Percentiles rank a stretch among this genome's conserved stretches.
Evolutionary conservation across 768 basidiomycete genomes (phyloP).

Genomic region (Pleurotus citrinopileatus): DNA sequence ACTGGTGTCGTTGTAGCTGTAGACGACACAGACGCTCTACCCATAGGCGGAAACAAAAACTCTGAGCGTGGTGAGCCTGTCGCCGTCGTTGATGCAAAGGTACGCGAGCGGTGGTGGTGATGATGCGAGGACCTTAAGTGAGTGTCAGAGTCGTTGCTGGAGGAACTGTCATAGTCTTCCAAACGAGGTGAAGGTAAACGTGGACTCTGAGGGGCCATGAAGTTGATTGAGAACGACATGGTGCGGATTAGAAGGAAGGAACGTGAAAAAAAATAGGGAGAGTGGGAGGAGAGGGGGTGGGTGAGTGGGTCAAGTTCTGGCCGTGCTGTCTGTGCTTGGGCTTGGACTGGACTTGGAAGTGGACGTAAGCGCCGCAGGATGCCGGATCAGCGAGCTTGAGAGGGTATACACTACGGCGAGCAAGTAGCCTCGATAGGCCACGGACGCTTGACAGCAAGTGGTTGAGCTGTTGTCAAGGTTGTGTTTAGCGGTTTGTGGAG

Average conservation of each 20-base stretch:
- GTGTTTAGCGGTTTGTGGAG: too few relatives aligned
- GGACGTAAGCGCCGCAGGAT: slow-evolving; percentile 2
- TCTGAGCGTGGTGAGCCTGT: slow-evolving; percentile 18
- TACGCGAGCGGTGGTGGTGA: slow-evolving; percentile 22
- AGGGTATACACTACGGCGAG: neutral
- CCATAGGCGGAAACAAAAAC: slow-evolving; percentile 31
- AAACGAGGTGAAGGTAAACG: slow-evolving; percentile 19
- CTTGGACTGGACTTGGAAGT: slow-evolving; percentile 4
- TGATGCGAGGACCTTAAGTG: slow-evolving; percentile 19
- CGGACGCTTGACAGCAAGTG: too few relatives aligned
- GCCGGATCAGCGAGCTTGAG: slow-evolving; percentile 2
- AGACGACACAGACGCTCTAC: slow-evolving; percentile 29
- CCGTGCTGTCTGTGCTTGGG: neutral
- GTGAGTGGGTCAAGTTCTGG: neutral
- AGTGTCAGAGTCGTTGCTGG: slow-evolving; percentile 40
- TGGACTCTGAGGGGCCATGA: slow-evolving; percentile 20
- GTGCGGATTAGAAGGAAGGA: neutral
- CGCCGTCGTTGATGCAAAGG: slow-evolving; percentile 17
- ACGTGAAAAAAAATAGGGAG: neutral
- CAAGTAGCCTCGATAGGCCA: too few relatives aligned
- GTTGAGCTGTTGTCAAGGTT: too few relatives aligned
- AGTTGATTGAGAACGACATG: slow-evolving; percentile 22
- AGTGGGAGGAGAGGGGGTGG: too few relatives aligned
- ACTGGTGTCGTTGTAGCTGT: slow-evolving; percentile 49
- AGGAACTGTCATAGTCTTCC: slow-evolving; percentile 43